Evolutionary conservation across 2,329 filamentous ascomycete genomes (phyloP).

Genomic region (Coniochaeta sp.): DNA sequence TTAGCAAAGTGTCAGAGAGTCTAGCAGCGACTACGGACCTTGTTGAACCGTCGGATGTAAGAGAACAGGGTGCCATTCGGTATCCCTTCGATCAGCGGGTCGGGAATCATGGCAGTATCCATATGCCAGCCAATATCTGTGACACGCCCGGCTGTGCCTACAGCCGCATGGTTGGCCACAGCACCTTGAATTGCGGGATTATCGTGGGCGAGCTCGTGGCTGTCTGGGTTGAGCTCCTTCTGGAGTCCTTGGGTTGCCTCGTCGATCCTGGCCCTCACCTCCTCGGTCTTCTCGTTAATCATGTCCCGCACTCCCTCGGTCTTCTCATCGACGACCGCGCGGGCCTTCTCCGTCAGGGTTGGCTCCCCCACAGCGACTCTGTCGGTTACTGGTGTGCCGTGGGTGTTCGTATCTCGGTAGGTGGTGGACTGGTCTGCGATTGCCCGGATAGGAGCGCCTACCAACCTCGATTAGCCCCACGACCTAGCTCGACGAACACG

Average conservation of each 20-base stretch:
- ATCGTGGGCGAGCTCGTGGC: background rate
- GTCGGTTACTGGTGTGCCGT: background rate
- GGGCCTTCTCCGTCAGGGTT: background rate
- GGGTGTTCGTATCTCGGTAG: background rate
- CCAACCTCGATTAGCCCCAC: background rate
- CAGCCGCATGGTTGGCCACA: background rate
- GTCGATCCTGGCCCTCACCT: background rate
- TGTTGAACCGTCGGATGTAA: background rate
- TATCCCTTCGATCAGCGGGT: background rate
- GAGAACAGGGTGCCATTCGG: background rate
- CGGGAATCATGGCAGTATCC: background rate
- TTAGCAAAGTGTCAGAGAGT: background rate
- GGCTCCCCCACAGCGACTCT: background rate
- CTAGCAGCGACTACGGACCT: background rate
- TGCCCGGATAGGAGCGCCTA: background rate
- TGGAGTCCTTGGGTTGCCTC: constrained; percentile 1
- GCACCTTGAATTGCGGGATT: background rate
- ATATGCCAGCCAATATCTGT: constrained; percentile 1
- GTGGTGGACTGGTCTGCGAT: background rate
- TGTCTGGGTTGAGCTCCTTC: constrained; percentile 3
- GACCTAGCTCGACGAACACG: background rate
- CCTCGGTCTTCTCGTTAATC: background rate
- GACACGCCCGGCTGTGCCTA: background rate
- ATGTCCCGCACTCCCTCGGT: background rate
- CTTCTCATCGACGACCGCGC: background rate